A percentile compares a stretch with the other conserved stretches of the same genome.
phyloP scores from a whole-genome alignment of 441 rosid species.

The Corymbia citriodora region DNA sequence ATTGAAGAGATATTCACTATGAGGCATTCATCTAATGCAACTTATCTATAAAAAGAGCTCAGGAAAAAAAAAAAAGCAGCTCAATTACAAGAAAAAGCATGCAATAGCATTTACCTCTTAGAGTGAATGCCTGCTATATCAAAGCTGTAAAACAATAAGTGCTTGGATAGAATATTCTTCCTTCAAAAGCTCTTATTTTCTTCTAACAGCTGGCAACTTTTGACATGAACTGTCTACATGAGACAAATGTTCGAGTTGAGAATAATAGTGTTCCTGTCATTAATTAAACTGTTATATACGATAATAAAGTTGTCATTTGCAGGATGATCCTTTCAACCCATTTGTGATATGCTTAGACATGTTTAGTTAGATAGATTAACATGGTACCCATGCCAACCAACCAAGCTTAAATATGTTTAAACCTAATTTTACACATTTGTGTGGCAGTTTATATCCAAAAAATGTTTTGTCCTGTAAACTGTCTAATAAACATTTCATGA shows the following conservation, averaged over 20 bases:
- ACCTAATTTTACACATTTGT: conserved; percentile 30
- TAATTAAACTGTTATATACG: too few relatives aligned
- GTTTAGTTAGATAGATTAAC: too few relatives aligned
- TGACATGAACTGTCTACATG: neutral
- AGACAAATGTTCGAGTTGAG: neutral
- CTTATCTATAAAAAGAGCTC: neutral
- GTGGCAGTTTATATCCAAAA: too few relatives aligned
- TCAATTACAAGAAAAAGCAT: neutral
- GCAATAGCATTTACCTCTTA: neutral
- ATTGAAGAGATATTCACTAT: neutral
- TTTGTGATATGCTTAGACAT: too few relatives aligned
- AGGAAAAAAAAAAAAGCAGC: neutral
- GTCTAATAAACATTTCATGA: too few relatives aligned
- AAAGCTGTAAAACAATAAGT: neutral
- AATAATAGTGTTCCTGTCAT: too few relatives aligned
- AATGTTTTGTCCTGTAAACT: too few relatives aligned
- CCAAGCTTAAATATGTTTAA: conserved; percentile 18
- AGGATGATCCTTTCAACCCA: too few relatives aligned
- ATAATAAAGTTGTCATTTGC: too few relatives aligned
- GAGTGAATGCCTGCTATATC: neutral
- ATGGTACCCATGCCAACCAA: too few relatives aligned
- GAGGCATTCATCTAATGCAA: neutral
- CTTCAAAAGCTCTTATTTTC: neutral
- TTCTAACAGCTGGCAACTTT: neutral
- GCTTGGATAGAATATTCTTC: neutral